Evolutionary conservation across 768 basidiomycete species (phyloP), one percentile per base, ranked within the genome.

Genomic region (Fomitopsis serialis): DNA sequence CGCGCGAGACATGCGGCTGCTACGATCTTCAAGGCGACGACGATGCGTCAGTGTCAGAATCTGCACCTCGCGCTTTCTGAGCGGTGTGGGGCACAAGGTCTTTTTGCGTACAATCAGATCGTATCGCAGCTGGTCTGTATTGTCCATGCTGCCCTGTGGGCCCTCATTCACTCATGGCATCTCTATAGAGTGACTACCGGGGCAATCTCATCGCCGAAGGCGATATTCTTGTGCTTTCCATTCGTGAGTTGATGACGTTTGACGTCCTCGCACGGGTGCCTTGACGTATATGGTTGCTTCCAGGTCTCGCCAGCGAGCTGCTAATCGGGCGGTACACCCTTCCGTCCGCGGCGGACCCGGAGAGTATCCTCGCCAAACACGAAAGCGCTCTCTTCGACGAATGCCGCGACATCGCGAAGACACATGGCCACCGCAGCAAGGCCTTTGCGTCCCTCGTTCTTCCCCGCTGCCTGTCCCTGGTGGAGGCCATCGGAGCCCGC

Each of bases 401-500:
- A 36, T 48, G 53, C 19, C 53, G 24, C 43, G 3, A 48, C 19
- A 4, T 25, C 22, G 12, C 56, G 53, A 13, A 45, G 29, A 9
- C 21, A 12, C 17, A 37, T 32, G 22, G 19, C 27, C 78, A 80
- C 66, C 78, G 79, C 48, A 74, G 74, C 63, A 68, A 72, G 27
- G 58, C 66, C 0, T 79, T 80, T 68, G 77, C 78, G 58, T 68
- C 72, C 7, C 69, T 79, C 48, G 65, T 84, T 52, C 74, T 85
- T 49, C 84, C 81, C 5, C 78, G 79, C 61, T 77, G 81, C 11
- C 75, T 79, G 48, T 53, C 55, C 13, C 72, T 78, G 5, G 63
- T 85, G 49, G 77, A 82, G 68, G 78, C 83, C n/a, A 78, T 85
- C 40, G 84, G 84, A 3, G 80, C 84, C 60, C 78, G 81, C 17